phyloP scores from a whole-genome alignment of 441 rosid species.

The Eutrema salsugineum region DNA sequence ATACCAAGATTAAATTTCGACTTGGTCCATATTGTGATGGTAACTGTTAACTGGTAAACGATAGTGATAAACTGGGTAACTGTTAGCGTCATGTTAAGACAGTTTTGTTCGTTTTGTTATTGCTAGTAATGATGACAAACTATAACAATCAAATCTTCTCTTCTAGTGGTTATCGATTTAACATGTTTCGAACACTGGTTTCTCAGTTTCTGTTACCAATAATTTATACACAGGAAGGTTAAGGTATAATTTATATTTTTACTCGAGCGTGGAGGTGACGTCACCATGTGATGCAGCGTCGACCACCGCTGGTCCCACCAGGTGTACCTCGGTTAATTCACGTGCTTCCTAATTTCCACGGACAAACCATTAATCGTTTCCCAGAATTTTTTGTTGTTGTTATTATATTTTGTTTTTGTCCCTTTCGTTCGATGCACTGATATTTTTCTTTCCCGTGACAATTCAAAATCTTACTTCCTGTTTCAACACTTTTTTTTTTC shows the following conservation, averaged over 20 bases:
- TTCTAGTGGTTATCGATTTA: no score
- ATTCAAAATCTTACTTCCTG: background rate
- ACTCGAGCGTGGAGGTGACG: constrained; percentile 1
- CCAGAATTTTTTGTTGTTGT: constrained; percentile 1
- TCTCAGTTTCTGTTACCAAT: no score
- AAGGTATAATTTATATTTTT: background rate
- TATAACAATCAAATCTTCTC: no score
- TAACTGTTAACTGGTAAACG: no score
- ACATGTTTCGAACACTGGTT: no score
- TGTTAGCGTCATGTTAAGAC: no score
- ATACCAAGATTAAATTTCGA: background rate
- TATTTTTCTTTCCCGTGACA: constrained; percentile 6
- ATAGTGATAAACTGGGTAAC: no score
- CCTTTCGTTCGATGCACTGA: background rate
- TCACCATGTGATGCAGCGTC: constrained; percentile 4
- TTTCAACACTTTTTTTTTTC: background rate
- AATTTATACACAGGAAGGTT: no score
- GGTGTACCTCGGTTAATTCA: constrained; percentile 26
- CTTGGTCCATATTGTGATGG: background rate
- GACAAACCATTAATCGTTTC: background rate
- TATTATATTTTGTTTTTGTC: constrained; percentile 23
- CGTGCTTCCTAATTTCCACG: constrained; percentile 16
- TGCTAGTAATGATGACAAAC: no score
- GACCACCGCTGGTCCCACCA: constrained; percentile 20
- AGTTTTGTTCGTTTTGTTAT: no score